Conservation (phyloP, 2,329 filamentous ascomycete genomes). For the Hymenoscyphus salicellus region DNA sequence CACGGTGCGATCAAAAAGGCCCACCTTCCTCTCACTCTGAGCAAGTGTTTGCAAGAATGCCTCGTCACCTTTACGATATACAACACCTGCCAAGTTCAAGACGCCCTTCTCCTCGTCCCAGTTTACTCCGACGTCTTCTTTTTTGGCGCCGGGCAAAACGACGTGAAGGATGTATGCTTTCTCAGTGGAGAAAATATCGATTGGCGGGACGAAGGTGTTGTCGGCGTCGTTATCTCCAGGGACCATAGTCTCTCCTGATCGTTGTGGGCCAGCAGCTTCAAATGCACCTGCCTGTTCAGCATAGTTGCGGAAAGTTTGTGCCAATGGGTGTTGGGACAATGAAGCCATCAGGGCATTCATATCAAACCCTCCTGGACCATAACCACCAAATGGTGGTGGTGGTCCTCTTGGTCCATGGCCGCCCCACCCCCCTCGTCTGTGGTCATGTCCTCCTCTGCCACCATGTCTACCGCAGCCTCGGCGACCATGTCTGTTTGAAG, state of each 20-base stretch:
- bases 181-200: constrained; percentile 72
- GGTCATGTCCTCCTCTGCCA: constrained; percentile 19
- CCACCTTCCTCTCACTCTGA: constrained; percentile 64
- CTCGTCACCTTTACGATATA: constrained; percentile 69
- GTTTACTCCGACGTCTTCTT: constrained; percentile 72
- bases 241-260: constrained; percentile 26
- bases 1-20: constrained; percentile 70
- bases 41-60: constrained; percentile 62
- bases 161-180: constrained; percentile 65
- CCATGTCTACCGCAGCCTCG: constrained; percentile 16
- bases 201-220: constrained; percentile 58
- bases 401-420: constrained; percentile 19
- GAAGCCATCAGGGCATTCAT: constrained; percentile 29
- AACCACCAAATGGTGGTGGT: constrained; percentile 22
- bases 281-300: constrained; percentile 23
- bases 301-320: constrained; percentile 30
- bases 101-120: constrained; percentile 68
- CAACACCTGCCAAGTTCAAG: constrained; percentile 67
- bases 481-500: constrained; percentile 10
- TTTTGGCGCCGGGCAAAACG: constrained; percentile 74
- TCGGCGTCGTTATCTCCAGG: constrained; percentile 29
- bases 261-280: constrained; percentile 20
- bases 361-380: constrained; percentile 30
- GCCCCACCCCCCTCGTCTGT: constrained; percentile 16
- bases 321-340: constrained; percentile 30